A percentile compares a stretch with the other conserved stretches of the same genome.
Conservation (phyloP, 345 rosid species). For the Capsella bursapastoris region DNA sequence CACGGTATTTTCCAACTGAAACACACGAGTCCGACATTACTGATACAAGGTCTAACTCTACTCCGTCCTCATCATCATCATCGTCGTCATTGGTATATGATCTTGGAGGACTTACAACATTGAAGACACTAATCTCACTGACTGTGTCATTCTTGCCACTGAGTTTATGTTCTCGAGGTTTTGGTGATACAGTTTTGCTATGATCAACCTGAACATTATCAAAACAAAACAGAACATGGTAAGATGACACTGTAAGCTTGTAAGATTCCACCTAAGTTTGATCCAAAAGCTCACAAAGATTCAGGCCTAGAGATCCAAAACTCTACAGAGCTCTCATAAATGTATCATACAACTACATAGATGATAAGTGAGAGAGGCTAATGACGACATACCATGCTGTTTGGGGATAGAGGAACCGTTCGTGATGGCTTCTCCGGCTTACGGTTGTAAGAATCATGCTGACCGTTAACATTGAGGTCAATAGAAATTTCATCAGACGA, state of each 20-base stretch:
- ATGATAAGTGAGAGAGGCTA: constrained; percentile 7
- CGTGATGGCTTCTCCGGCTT: constrained; percentile 34
- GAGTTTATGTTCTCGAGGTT: constrained; percentile 17
- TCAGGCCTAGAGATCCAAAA: not conserved
- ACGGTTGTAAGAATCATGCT: constrained; percentile 49
- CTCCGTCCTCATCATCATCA: constrained; percentile 41
- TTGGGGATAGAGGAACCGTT: constrained; percentile 36
- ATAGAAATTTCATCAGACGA: constrained; percentile 47
- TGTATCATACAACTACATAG: not conserved
- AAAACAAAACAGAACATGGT: constrained; percentile 17
- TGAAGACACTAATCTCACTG: constrained; percentile 34
- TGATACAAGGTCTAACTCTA: constrained; percentile 52
- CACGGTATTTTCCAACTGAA: constrained; percentile 75
- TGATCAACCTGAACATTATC: constrained; percentile 27
- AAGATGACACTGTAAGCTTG: constrained; percentile 5
- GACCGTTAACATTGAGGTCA: constrained; percentile 44
- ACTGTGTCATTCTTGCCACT: constrained; percentile 22
- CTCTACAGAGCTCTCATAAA: not conserved
- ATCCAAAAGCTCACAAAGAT: not conserved
- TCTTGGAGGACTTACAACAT: constrained; percentile 41
- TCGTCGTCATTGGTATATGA: constrained; percentile 40
- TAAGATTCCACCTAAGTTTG: not conserved
- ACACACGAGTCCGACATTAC: constrained; percentile 69
- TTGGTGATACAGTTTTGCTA: constrained; percentile 21
- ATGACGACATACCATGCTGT: constrained; percentile 31